A percentile compares a stretch with the other conserved stretches of the same genome.
Evolutionary conservation across 352 stramenopile species (phyloP).

Genomic region (Phytophthora constricta): DNA sequence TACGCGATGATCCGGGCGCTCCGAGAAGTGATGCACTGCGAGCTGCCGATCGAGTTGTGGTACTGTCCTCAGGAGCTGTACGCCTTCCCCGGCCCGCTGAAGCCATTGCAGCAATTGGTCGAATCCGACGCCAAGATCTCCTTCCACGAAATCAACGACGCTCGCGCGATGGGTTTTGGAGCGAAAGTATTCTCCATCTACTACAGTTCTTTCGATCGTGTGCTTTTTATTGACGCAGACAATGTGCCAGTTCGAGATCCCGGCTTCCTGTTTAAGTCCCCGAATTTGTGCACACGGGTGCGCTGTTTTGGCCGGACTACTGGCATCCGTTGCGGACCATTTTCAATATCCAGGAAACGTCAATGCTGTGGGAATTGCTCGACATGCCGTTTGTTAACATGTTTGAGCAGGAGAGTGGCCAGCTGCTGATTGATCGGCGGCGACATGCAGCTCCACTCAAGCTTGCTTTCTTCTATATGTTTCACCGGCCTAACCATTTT

Average conservation of each 20-base stretch:
- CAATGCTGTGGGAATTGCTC: slow-evolving; percentile 60
- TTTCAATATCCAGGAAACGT: slow-evolving; percentile 63
- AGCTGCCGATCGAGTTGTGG: slow-evolving; percentile 65
- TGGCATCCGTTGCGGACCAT: slow-evolving; percentile 63
- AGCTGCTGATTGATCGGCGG: slow-evolving; percentile 52
- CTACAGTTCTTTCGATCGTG: slow-evolving; percentile 44
- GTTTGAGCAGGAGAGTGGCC: slow-evolving; percentile 74
- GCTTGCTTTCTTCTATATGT: slow-evolving; percentile 49
- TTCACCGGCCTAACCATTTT: slow-evolving; percentile 47
- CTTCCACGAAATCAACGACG: slow-evolving; percentile 34
- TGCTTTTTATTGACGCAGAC: slow-evolving; percentile 68
- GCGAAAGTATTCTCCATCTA: slow-evolving; percentile 59
- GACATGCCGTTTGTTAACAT: slow-evolving; percentile 51
- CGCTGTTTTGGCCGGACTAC: slow-evolving; percentile 75
- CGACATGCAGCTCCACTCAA: slow-evolving; percentile 39
- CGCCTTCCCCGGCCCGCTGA: slow-evolving; percentile 23
- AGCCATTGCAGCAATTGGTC: slow-evolving; percentile 31
- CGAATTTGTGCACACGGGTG: slow-evolving; percentile 44
- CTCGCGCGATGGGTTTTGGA: slow-evolving; percentile 45
- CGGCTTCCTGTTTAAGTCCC: slow-evolving; percentile 47
- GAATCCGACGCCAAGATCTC: slow-evolving; percentile 26
- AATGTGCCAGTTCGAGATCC: slow-evolving; percentile 58
- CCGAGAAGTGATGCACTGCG: slow-evolving; percentile 36
- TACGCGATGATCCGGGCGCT: slow-evolving; percentile 50
- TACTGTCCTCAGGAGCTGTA: slow-evolving; percentile 49